phyloP scores from a whole-genome alignment of 148 eudicot species.

The Bassia scoparia region DNA sequence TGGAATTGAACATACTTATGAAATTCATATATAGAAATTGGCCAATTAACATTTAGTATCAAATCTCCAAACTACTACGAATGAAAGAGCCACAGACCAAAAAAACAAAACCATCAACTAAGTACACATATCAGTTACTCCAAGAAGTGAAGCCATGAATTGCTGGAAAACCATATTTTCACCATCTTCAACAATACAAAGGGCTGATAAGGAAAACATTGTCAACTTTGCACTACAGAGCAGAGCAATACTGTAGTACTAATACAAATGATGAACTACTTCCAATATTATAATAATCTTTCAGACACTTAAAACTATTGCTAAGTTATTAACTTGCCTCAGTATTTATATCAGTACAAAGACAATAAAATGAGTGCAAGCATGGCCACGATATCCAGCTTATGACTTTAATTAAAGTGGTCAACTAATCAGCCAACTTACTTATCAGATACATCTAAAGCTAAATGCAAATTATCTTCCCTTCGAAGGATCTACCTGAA shows the following conservation, averaged over 20 bases:
- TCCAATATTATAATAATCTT: too few species aligned
- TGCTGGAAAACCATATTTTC: neutral
- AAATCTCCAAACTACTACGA: neutral
- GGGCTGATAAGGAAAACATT: neutral
- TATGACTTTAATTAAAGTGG: neutral
- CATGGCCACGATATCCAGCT: conserved; percentile 1
- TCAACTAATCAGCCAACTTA: neutral
- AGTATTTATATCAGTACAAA: too few species aligned
- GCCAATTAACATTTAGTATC: neutral
- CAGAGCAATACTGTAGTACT: neutral
- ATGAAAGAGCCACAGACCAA: neutral
- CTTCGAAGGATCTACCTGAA: conserved; percentile 11
- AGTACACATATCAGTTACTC: neutral
- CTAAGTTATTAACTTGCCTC: too few species aligned
- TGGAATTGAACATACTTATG: too few species aligned
- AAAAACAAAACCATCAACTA: neutral
- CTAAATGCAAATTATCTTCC: neutral
- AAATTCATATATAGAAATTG: neutral
- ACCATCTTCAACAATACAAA: neutral
- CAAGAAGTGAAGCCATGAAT: neutral
- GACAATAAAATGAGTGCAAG: neutral
- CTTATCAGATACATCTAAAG: conserved; percentile 4
- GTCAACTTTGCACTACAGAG: neutral
- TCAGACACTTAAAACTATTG: too few species aligned
- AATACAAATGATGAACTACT: too few species aligned